Conservation (phyloP, 2,329 filamentous ascomycete genomes). For the Nannizziopsis arthrosporioides region DNA sequence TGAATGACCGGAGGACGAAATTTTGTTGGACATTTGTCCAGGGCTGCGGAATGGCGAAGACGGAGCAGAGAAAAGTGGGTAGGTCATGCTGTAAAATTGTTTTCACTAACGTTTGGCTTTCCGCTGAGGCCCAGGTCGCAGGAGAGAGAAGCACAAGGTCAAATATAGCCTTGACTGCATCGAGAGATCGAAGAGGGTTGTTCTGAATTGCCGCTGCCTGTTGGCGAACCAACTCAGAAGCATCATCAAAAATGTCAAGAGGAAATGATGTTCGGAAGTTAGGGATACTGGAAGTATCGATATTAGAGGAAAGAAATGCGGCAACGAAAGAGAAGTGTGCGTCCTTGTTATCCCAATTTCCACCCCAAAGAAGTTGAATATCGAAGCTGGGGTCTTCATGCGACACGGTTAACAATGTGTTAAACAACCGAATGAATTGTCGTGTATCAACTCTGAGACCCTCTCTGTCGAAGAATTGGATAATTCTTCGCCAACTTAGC, state of each 20-base stretch:
- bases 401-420: constrained; percentile 63
- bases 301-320: constrained; percentile 65
- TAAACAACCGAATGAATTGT: constrained; percentile 73
- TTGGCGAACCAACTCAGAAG: constrained; percentile 47
- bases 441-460: constrained; percentile 61
- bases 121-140: constrained; percentile 44
- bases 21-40: constrained; percentile 40
- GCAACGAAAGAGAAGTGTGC: constrained; percentile 90
- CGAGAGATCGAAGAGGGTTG: constrained; percentile 78
- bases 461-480: constrained; percentile 69
- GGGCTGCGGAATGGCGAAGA: constrained; percentile 38
- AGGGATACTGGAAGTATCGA: constrained; percentile 77
- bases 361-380: constrained; percentile 82
- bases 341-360: constrained; percentile 70
- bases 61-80: constrained; percentile 41
- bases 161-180: constrained; percentile 61
- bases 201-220: constrained; percentile 58
- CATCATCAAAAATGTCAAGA: constrained; percentile 49
- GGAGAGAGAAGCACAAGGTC: constrained; percentile 50
- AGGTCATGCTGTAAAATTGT: constrained; percentile 46
- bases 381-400: constrained; percentile 54
- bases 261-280: constrained; percentile 68
- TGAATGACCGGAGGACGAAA: constrained; percentile 48
- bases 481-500: constrained; percentile 57
- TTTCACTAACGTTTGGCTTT: constrained; percentile 47